Conservation (phyloP, 1,284 basidiomycete species). For the Irpex lacteus region DNA sequence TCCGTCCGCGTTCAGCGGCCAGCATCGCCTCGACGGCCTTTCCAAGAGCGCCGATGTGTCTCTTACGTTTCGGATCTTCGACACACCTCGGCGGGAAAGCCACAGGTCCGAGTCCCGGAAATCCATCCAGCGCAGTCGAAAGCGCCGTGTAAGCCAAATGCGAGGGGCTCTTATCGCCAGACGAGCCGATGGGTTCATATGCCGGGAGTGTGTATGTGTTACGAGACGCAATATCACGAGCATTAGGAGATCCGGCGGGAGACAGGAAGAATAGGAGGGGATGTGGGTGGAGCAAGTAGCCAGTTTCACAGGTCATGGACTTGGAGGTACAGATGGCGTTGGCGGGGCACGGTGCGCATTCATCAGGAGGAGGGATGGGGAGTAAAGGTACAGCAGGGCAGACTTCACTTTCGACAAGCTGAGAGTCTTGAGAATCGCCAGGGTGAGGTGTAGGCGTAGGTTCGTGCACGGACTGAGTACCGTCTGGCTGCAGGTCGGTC, state of each 20-base stretch:
- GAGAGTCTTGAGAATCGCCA: not conserved
- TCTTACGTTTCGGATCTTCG: constrained; percentile 80
- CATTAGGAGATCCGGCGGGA: constrained; percentile 17
- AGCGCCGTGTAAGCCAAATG: constrained; percentile 22
- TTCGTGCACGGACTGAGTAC: constrained; percentile 17
- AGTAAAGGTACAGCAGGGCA: constrained; percentile 55
- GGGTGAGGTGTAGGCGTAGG: constrained; percentile 17
- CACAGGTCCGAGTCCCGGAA: constrained; percentile 77
- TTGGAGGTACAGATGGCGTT: constrained; percentile 74
- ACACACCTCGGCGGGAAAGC: constrained; percentile 80
- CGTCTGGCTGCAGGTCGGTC: constrained; percentile 29
- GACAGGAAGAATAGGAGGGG: constrained; percentile 57
- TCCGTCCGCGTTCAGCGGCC: constrained; percentile 65
- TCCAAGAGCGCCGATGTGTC: constrained; percentile 76
- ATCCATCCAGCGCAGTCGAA: constrained; percentile 50
- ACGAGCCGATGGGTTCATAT: constrained; percentile 22
- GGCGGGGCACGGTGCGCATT: constrained; percentile 84
- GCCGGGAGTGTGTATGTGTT: constrained; percentile 12
- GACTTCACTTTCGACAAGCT: constrained; percentile 22
- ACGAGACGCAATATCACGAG: not conserved
- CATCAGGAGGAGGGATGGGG: constrained; percentile 59
- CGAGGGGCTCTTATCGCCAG: constrained; percentile 28
- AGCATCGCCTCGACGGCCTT: constrained; percentile 71
- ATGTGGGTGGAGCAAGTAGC: constrained; percentile 71
- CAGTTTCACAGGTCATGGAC: constrained; percentile 68